phyloP scores from a whole-genome alignment of 2,329 filamentous ascomycete species.

The Cadophora sp. region DNA sequence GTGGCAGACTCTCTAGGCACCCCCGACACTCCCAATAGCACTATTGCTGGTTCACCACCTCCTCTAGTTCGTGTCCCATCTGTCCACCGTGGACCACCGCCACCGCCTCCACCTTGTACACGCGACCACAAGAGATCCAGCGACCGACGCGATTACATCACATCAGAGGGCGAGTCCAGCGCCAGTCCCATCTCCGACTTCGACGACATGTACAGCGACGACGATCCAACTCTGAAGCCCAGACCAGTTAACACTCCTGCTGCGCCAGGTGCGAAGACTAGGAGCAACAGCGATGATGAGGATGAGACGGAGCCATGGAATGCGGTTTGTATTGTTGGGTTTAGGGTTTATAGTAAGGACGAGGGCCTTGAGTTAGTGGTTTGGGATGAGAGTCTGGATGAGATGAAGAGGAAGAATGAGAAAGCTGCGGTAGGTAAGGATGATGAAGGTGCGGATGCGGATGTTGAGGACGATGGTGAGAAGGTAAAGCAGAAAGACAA shows the following conservation, averaged over 20 bases:
- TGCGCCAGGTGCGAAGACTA: conserved; percentile 35
- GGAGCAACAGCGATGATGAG: conserved; percentile 39
- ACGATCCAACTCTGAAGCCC: conserved; percentile 62
- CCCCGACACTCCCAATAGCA: conserved; percentile 36
- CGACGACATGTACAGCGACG: conserved; percentile 64
- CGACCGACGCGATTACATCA: conserved; percentile 21
- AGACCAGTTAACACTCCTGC: conserved; percentile 37
- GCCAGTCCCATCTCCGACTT: conserved; percentile 66
- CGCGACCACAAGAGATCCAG: conserved; percentile 13
- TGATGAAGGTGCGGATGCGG: conserved; percentile 32
- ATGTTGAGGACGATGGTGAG: conserved; percentile 33
- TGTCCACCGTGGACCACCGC: conserved; percentile 22
- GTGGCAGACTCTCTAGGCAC: conserved; percentile 33
- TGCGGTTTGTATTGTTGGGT: conserved; percentile 50
- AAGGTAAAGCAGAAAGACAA: not conserved
- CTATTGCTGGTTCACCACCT: conserved; percentile 23
- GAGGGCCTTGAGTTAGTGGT: conserved; percentile 44
- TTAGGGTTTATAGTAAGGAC: conserved; percentile 53
- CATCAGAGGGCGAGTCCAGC: conserved; percentile 60
- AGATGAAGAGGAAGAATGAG: conserved; percentile 17
- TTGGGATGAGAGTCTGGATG: conserved; percentile 33
- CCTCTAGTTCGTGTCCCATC: conserved; percentile 12
- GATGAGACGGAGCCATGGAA: conserved; percentile 51
- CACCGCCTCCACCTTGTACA: conserved; percentile 27
- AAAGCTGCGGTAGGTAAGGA: not conserved